Conservation (phyloP, 2,329 filamentous ascomycete species). For the Laburnicola sp. region DNA sequence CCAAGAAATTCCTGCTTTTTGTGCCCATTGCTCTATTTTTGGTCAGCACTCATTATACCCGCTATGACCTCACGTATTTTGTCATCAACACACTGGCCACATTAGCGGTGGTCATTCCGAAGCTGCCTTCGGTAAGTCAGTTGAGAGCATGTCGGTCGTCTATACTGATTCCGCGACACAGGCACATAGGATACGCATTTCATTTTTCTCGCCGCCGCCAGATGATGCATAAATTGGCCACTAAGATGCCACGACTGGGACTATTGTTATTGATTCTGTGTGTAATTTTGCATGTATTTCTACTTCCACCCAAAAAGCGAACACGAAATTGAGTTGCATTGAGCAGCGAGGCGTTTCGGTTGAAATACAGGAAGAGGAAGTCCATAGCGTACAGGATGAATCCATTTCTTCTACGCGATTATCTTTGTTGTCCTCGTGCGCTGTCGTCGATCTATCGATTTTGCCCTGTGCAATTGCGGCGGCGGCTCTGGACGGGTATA, state of each 20-base stretch:
- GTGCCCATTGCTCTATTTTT: conserved; percentile 94
- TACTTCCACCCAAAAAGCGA: conserved; percentile 30
- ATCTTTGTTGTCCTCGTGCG: neutral
- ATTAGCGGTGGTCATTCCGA: conserved; percentile 90
- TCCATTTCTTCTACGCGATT: conserved; percentile 1
- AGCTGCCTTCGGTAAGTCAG: conserved; percentile 83
- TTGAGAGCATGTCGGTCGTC: neutral
- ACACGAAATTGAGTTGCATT: conserved; percentile 36
- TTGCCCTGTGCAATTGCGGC: no score
- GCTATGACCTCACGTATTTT: conserved; percentile 96
- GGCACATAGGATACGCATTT: conserved; percentile 46
- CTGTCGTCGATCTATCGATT: neutral
- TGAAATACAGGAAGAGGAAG: conserved; percentile 12
- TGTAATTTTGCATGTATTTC: conserved; percentile 43
- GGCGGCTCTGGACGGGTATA: no score
- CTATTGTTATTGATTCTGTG: conserved; percentile 24
- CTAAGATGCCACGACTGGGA: conserved; percentile 11
- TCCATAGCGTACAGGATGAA: conserved; percentile 16
- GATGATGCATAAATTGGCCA: conserved; percentile 35
- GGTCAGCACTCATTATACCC: conserved; percentile 97
- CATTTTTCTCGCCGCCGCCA: conserved; percentile 45
- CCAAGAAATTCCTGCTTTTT: conserved; percentile 95
- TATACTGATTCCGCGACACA: conserved; percentile 20
- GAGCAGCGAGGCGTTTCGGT: conserved; percentile 31
- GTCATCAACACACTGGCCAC: conserved; percentile 95